These are phyloP conservation scores for Talaromyces sp. DNA, from an alignment of 2,329 filamentous ascomycete species.

Conservation along the genomic window DNA sequence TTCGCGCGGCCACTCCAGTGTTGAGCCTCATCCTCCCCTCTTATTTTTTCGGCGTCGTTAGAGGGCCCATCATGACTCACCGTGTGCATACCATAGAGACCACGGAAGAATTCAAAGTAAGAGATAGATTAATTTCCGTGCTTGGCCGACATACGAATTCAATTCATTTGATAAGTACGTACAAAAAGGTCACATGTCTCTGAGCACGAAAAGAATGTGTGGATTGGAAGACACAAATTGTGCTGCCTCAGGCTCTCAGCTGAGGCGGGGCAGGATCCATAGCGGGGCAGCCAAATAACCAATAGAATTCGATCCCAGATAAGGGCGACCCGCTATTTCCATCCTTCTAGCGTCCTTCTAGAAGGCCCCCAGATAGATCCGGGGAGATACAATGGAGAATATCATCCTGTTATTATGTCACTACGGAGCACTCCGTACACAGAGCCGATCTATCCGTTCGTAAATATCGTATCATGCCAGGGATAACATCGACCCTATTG, in stretches of 20 bases:
- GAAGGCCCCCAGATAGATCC: not conserved
- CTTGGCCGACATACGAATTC: not conserved
- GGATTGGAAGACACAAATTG: not conserved
- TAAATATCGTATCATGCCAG: not conserved
- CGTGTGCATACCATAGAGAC: not conserved
- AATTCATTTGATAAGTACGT: not conserved
- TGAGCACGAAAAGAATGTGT: not conserved
- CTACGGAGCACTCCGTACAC: too few species aligned
- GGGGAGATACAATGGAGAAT: not conserved
- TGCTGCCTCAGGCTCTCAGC: slow-evolving; percentile 6
- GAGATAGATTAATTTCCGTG: too few species aligned
- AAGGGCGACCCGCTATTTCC: not conserved
- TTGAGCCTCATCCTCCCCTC: slow-evolving; percentile 1
- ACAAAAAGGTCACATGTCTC: not conserved
- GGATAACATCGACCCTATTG: not conserved
- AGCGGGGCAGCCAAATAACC: not conserved
- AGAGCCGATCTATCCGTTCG: not conserved
- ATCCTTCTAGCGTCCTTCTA: not conserved
- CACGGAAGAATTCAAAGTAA: not conserved
- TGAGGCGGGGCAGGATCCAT: not conserved
- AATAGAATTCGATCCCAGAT: not conserved
- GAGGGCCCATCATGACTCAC: not conserved
- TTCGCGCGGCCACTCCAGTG: too few species aligned
- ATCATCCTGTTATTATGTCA: too few species aligned
- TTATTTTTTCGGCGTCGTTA: not conserved